Evolutionary conservation across 352 stramenopile species (phyloP), one percentile per base, ranked within the genome.

Genomic region (Plasmopara viticola): DNA sequence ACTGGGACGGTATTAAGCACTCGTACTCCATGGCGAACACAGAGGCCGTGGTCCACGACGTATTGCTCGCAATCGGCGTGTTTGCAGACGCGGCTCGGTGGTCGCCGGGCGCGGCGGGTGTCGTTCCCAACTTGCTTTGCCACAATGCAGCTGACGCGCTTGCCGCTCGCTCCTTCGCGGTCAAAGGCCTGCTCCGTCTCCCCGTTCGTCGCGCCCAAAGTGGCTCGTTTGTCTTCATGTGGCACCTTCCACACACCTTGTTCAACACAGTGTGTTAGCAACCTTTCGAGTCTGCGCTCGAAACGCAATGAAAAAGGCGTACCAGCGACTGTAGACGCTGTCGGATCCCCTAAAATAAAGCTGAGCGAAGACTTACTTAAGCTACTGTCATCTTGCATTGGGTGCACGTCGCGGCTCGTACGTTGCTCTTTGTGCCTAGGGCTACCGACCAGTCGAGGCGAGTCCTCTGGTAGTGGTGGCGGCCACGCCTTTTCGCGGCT

Each of bases 31-130:
- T 90, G 78, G 18, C 78, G 76, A 45, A 87, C 72, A 18, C 78
- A 90, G 5, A 87, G 70, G n/a, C 78, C 78, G 50, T 86, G 73
- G 39, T 90, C 77, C 41, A 87, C 78, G 34, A 90, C 77, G 47
- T 90, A 90, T 57, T 90, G 73, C 48, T 86, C 78, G 44, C 78
- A 90, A 28, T 66, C 72, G 43, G 87, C 76, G 39, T 74, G 69
- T 51, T 90, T 87, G 54, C 76, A 90, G 39, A 86, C 78, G 39
- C 78, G 76, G 31, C 76, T 86, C 9, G 76, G 72, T 6, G 74
- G 74, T 28, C 74, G 61, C 6, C 68, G 56, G 3, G 74, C 72
- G 13, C 76, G 77, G 18, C 78, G 75, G 43, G 87, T 77, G 12
- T 66, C 64, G 15, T 86, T 66, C 3, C 37, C 62, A 48, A 45